Base-by-base conservation (phyloP, 306 rosid genomes). In the Ormosia semicastrata region DNA sequence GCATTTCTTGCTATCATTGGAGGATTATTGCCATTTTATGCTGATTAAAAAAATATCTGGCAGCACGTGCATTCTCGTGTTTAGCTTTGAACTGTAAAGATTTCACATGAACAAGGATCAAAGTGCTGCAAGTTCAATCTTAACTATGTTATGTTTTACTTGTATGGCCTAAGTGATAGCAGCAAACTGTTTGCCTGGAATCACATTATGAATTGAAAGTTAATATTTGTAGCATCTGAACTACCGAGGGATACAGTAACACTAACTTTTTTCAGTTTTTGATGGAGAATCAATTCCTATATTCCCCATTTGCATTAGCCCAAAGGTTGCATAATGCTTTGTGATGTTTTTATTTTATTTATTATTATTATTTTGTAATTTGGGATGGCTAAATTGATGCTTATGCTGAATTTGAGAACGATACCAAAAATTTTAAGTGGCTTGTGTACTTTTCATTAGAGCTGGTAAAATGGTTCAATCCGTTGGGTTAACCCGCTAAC, bases 381-480 rank as follows among this genome's bases (percentile, higher is more conserved):
- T 66, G 70, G 40, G 63, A 66, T 75, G 73, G 68, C 75, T 75
- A 79, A 46, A 15, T 75, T 13, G 69, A 82, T 32, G 54, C 41
- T 74, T 33, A 41, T 74, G 44, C 71, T 39, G 64, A 65, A 65
- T 65, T 44, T 41, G 75, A 64, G 59, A 54, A 73, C 41, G 41
- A 24, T 12, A 41, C 47, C 47, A 13, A 11, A 50, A 43, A 37
- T 11, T 39, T 52, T 6, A 52, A 65, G 57, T 65, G 14, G 40
- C 58, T 53, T 46, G 18, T 53, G 8, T n/a, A n/a, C n/a, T n/a
- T n/a, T n/a, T n/a, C n/a, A n/a, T n/a, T n/a, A n/a, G n/a, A n/a
- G n/a, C n/a, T n/a, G n/a, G n/a, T n/a, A n/a, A n/a, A n/a, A n/a
- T n/a, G n/a, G n/a, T n/a, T n/a, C n/a, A n/a, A n/a, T n/a, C n/a